Evolutionary conservation across 495 filamentous ascomycete species (phyloP), one percentile per base, ranked within the genome.

Genomic region (Podospora pseudocomata): DNA sequence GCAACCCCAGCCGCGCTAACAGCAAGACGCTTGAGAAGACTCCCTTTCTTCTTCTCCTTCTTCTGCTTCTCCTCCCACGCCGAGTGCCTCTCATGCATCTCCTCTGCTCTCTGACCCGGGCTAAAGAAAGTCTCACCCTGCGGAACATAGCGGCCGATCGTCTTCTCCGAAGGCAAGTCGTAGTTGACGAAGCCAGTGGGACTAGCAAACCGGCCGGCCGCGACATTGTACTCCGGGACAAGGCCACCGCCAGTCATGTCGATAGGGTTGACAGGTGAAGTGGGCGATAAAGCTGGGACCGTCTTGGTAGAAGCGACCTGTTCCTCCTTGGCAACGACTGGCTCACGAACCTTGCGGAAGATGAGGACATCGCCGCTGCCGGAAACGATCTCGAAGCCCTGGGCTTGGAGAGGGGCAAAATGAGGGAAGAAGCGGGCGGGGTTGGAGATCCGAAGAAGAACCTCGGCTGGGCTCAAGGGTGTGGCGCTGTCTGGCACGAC

Each of bases 371-470:
- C 86, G 5, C 84, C 86, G 65, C 85, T 83, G 6, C 90, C 90
- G 4, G 88, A 88, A 11, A 90, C 86, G 65, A 94, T 90, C 64
- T 91, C 89, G 69, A 89, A 94, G 2, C 91, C 92, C 55, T 90
- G 82, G 13, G 81, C 76, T 70, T 89, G 82, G 68, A 95, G 84
- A 18, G 82, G 77, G 2, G 80, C 80, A 60, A 94, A 88, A 66
- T 92, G 84, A 0, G 90, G 85, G 44, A 93, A 80, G 75, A 94
- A 95, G 67, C 88, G 89, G 23, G 88, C 82, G 0, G 91, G 89
- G 68, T 90, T 87, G 60, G 88, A 86, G 15, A 94, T 81, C n/a
- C 84, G 87, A 9, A 86, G 80, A 9, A 95, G 78, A 4, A 89
- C 84, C 58, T 92, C 88, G 54, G 85, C 80, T 11, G 89, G 87